These are phyloP conservation scores for Phytopythium mirpurense DNA, from an alignment of 352 stramenopile species.

Conservation along the genomic window DNA sequence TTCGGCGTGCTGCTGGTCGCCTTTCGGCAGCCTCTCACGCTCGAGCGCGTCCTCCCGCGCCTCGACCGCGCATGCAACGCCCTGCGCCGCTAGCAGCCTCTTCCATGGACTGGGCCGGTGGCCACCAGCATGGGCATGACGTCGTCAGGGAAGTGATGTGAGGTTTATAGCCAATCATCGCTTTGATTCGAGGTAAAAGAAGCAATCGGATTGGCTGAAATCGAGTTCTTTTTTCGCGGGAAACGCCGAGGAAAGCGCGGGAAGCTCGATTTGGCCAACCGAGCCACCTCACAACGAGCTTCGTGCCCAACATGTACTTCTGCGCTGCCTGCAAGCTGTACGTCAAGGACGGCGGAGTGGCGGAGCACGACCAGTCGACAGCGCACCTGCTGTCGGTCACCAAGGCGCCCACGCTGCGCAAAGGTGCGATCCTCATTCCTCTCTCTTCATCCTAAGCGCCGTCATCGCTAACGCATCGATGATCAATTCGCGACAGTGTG, in stretches of 20 bases:
- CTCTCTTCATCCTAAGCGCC: not conserved
- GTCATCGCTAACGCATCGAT: not conserved
- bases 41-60: conserved; percentile 26
- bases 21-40: conserved; percentile 26
- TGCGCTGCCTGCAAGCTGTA: conserved; percentile 58
- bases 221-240: not conserved
- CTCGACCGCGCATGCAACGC: conserved; percentile 28
- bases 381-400: conserved; percentile 43
- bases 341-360: conserved; percentile 39
- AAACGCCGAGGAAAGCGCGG: no score
- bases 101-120: no score
- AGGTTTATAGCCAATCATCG: conserved; percentile 21
- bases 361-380: conserved; percentile 50
- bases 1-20: conserved; percentile 45
- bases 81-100: not conserved
- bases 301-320: conserved; percentile 43
- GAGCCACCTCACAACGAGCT: not conserved
- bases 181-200: not conserved
- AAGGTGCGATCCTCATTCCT: conserved; percentile 19
- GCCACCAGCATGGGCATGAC: not conserved
- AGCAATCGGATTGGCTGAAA: not conserved
- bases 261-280: not conserved
- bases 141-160: no score
- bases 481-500: no score
- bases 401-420: conserved; percentile 35